Percentiles rank a stretch among this genome's conserved stretches.
Conservation (phyloP, 805 yeast species). For the Babjeviella inositovora region DNA sequence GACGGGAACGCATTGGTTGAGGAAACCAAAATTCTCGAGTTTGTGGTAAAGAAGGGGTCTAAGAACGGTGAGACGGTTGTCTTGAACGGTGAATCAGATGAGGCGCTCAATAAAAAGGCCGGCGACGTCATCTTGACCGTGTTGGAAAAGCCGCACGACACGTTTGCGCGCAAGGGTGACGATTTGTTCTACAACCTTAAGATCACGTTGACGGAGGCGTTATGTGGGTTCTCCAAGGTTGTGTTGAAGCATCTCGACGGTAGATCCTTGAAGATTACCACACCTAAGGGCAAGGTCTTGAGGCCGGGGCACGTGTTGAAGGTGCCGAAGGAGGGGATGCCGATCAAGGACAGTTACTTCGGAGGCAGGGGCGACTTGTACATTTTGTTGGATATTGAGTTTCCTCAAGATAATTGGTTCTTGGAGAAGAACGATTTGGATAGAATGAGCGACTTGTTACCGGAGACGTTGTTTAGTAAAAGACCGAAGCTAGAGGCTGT, state of each 20-base stretch:
- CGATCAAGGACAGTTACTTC: constrained; percentile 19
- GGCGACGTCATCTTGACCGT: constrained; percentile 67
- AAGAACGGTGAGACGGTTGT: constrained; percentile 42
- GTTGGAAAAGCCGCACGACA: constrained; percentile 26
- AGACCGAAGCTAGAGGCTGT: constrained; percentile 9
- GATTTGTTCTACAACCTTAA: constrained; percentile 47
- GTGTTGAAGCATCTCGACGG: constrained; percentile 68
- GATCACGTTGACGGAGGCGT: constrained; percentile 63
- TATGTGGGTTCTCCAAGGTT: constrained; percentile 62
- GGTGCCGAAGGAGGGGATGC: constrained; percentile 75
- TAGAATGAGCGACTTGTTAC: constrained; percentile 38
- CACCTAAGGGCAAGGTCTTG: constrained; percentile 68
- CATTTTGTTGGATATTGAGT: constrained; percentile 54
- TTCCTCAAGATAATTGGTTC: constrained; percentile 80
- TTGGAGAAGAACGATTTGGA: constrained; percentile 50
- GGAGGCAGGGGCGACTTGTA: constrained; percentile 48
- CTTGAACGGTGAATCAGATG: constrained; percentile 60
- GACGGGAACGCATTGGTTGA: constrained; percentile 43
- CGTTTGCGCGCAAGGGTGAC: constrained; percentile 38
- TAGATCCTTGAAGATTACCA: constrained; percentile 44
- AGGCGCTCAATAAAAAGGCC: constrained; percentile 35
- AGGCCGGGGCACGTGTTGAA: constrained; percentile 60
- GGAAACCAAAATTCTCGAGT: constrained; percentile 60
- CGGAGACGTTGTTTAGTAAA: constrained; percentile 11
- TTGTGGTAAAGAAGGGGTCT: constrained; percentile 63